Evolutionary conservation across 1,139 yeast species (phyloP), one percentile per base, ranked within the genome.

Genomic region (Lodderomyces jiufengensis): DNA sequence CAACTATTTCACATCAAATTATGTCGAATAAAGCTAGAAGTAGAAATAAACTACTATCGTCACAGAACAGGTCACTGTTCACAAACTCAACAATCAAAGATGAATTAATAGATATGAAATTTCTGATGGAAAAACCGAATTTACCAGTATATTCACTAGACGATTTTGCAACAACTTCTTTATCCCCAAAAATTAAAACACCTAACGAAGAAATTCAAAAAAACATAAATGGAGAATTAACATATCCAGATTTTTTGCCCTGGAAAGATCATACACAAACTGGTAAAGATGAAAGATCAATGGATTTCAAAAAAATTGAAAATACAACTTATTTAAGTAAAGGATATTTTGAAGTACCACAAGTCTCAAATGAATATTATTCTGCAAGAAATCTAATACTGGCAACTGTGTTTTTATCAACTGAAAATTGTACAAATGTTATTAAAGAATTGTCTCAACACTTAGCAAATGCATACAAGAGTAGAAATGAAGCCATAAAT

Each of bases 181-280:
- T 18, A 5, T 18, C 20, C 6, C 20, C 20, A 5, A 18, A 18
- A n/a, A n/a, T n/a, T n/a, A n/a, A 28, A 28, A 9, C 16, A 4
- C 10, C 6, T 25, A 14, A 6, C 9, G 27, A 33, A 3, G 16
- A 27, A 18, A 26, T 31, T 21, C 20, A 18, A 18, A 12, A n/a
- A 15, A 24, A 11, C 12, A 21, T 28, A 12, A 8, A 11, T 5
- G 46, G 7, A 18, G 20, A 41, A 7, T 37, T 40, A 12, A 61
- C 73, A 2, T 83, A 73, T 50, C 96, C 96, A 1, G 96, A 87
- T 58, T 86, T 79, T 54, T 66, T 66, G 39, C 86, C 94, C 0
- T 87, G 95, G 95, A 63, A 67, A 36, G 90, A 83, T 49, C 73
- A 74, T 9, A 52, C 73, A 4, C 72, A 70, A 27, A 43, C 51